Evolutionary conservation across 345 rosid species (phyloP).

Genomic region (Zanthoxylum bungeanum): DNA sequence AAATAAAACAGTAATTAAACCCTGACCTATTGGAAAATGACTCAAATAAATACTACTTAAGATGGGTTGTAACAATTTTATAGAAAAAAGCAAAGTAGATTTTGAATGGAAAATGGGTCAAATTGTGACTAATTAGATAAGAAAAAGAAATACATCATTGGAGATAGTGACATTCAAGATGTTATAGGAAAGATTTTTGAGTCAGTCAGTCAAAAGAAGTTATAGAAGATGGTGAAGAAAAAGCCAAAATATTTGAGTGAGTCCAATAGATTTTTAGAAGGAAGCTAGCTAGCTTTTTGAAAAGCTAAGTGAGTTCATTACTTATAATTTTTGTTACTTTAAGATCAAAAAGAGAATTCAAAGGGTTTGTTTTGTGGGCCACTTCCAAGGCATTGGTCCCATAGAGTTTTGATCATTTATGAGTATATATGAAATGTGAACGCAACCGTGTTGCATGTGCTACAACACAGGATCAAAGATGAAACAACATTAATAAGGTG

Average conservation of each 20-base stretch:
- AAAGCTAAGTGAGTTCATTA: conserved; percentile 27
- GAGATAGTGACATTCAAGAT: conserved; percentile 14
- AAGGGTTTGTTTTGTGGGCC: conserved; percentile 36
- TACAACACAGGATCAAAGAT: too few relatives aligned
- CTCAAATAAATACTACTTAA: neutral
- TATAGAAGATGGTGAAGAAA: conserved; percentile 32
- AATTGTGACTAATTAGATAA: neutral
- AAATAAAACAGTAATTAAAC: neutral
- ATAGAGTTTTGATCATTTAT: too few relatives aligned
- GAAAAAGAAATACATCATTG: conserved; percentile 1
- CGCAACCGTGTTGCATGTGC: too few relatives aligned
- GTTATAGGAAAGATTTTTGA: neutral
- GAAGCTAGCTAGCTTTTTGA: conserved; percentile 23
- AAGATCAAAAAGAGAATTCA: conserved; percentile 37
- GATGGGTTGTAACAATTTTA: neutral
- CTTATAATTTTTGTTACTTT: conserved; percentile 36
- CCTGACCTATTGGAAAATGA: neutral
- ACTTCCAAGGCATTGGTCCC: conserved; percentile 18
- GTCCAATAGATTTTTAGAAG: conserved; percentile 20
- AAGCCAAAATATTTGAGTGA: conserved; percentile 20
- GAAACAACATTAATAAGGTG: too few relatives aligned
- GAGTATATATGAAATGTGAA: too few relatives aligned
- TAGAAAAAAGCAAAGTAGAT: neutral
- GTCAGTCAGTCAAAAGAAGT: conserved; percentile 53
- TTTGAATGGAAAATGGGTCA: conserved; percentile 7